Evolutionary conservation across 2,329 filamentous ascomycete species (phyloP).

Genomic region (Arthrinium phaeospermum): DNA sequence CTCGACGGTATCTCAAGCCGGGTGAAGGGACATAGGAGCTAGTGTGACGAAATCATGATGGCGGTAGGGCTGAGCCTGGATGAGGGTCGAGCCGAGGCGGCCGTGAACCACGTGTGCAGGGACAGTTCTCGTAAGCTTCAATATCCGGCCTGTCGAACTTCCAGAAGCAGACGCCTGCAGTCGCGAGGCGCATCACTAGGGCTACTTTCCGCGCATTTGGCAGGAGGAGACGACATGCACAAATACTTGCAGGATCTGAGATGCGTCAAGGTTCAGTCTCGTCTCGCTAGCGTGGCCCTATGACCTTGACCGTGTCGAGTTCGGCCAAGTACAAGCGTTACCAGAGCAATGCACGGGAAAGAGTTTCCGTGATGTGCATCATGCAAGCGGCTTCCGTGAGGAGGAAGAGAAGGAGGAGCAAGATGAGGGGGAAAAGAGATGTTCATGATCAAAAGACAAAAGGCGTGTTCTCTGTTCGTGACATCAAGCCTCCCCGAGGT

Average conservation of each 20-base stretch:
- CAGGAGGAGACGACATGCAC: background rate
- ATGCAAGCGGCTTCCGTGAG: background rate
- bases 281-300: conserved; percentile 5
- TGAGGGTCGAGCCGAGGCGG: background rate
- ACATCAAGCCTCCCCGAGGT: background rate
- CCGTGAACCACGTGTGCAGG: conserved; percentile 12
- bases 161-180: conserved; percentile 14
- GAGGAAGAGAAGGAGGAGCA: background rate
- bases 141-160: background rate
- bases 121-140: conserved; percentile 2
- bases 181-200: conserved; percentile 10
- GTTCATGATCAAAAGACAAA: background rate
- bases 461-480: background rate
- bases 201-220: conserved; percentile 5
- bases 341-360: background rate
- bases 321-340: background rate
- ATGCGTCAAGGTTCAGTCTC: background rate
- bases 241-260: conserved; percentile 3
- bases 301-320: conserved; percentile 4
- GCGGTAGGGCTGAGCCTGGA: conserved; percentile 12
- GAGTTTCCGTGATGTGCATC: background rate
- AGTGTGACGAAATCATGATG: conserved; percentile 15
- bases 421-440: background rate
- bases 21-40: conserved; percentile 1
- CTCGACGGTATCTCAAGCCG: background rate